phyloP scores from a whole-genome alignment of 768 basidiomycete species.

The Suillus clintonianus region DNA sequence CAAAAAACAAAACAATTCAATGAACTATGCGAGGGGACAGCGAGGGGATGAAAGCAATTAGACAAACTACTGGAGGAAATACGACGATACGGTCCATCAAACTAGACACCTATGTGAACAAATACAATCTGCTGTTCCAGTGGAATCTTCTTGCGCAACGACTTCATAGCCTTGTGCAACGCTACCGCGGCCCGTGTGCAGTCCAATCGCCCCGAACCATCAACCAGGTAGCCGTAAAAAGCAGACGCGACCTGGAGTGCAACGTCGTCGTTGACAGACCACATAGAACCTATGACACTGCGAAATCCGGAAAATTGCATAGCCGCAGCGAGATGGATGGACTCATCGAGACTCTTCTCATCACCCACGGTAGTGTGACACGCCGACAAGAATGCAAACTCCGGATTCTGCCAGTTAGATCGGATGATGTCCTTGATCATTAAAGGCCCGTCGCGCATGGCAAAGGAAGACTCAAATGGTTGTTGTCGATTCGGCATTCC shows the following conservation, averaged over 20 bases:
- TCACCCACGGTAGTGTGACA: constrained; percentile 24
- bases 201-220: constrained; percentile 1
- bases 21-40: too few species aligned
- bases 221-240: constrained; percentile 2
- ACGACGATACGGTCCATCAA: background rate
- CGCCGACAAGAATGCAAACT: constrained; percentile 19
- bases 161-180: background rate
- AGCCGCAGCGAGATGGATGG: constrained; percentile 23
- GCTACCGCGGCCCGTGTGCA: constrained; percentile 3
- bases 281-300: too few species aligned
- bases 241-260: background rate
- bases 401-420: background rate
- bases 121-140: constrained; percentile 6
- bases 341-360: constrained; percentile 14
- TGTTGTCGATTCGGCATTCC: constrained; percentile 17
- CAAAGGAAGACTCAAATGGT: constrained; percentile 16
- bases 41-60: too few species aligned
- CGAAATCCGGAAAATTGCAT: constrained; percentile 21
- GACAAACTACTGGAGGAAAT: too few species aligned
- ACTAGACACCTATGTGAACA: constrained; percentile 7
- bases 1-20: too few species aligned
- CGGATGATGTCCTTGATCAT: constrained; percentile 17
- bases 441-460: constrained; percentile 1
- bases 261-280: constrained; percentile 5
- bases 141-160: background rate